Evolutionary conservation across 805 yeast genomes (phyloP).

Genomic region (Cephaloascus fragrans): DNA sequence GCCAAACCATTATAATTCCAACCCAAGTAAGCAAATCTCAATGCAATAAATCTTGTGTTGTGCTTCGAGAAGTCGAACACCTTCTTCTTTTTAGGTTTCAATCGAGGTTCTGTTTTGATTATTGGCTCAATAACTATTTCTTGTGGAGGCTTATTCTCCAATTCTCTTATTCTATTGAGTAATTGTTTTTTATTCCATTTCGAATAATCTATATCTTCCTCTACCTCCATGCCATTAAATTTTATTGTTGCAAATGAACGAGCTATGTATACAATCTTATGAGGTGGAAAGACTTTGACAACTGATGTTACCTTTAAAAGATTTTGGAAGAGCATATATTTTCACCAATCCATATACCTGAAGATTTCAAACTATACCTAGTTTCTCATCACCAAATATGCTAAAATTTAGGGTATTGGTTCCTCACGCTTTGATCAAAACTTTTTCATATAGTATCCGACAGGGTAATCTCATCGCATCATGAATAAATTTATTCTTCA

Average conservation of each 20-base stretch:
- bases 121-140: not conserved
- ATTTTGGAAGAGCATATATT: no score
- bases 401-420: no score
- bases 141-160: constrained; percentile 29
- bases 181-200: constrained; percentile 62
- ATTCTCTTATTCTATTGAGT: constrained; percentile 41
- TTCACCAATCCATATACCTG: no score
- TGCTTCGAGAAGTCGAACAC: constrained; percentile 58
- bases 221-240: not conserved
- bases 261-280: no score
- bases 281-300: no score
- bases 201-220: constrained; percentile 26
- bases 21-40: constrained; percentile 81
- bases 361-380: no score
- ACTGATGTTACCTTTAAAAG: no score
- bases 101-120: not conserved
- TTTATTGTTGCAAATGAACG: not conserved
- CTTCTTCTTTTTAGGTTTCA: constrained; percentile 20
- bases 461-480: no score
- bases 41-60: constrained; percentile 60
- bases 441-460: no score
- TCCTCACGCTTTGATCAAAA: no score
- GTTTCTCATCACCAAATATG: no score
- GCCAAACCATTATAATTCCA: constrained; percentile 95
- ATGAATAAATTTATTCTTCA: no score